Base-by-base conservation (phyloP, 768 basidiomycete genomes). In the Calocybe cyanea region DNA sequence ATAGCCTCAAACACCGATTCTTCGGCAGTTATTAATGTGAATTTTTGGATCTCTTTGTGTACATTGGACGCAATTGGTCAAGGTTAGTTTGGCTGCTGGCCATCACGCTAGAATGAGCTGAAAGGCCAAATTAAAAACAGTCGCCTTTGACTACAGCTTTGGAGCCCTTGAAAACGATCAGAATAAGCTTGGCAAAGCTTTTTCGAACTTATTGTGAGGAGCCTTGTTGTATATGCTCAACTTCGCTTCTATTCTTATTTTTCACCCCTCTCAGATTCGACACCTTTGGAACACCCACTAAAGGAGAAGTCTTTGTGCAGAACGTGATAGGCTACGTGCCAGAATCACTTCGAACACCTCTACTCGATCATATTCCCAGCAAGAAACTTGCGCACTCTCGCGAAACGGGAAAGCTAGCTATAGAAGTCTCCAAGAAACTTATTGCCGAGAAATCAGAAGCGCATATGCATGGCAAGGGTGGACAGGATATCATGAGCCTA, bases 121-220 rank as follows among this genome's bases (percentile, higher is more conserved):
- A n/a, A n/a, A n/a, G n/a, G n/a, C n/a, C 8, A n/a, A 1, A 33
- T 19, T n/a, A 38, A 19, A 23, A 7, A n/a, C 18, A 72, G 76
- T 71, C 41, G 75, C 73, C 32, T 79, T 79, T 49, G 77, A 77
- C 43, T 69, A 77, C 51, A 64, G 64, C 21, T 77, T 78, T 32
- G 66, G 64, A 10, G 63, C 64, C 2, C 52, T 70, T 48, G 66
- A 72, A 10, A 56, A 69, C 40, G 58, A 52, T 9, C 57, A 66
- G n/a, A 71, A 69, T 43, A 55, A 59, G 30, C 63, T 76, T n/a
- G 65, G 62, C 19, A 57, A 62, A 13, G 67, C 63, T 1, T 74
- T 66, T 47, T 50, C 57, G 17, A 68, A 62, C 35, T 41, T 73
- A 25, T 56, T 69, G 71, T 73, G 49, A 20, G n/a, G n/a, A n/a